Evolutionary conservation across 2,329 filamentous ascomycete species (phyloP).

Genomic region (Xylariaceae sp.): DNA sequence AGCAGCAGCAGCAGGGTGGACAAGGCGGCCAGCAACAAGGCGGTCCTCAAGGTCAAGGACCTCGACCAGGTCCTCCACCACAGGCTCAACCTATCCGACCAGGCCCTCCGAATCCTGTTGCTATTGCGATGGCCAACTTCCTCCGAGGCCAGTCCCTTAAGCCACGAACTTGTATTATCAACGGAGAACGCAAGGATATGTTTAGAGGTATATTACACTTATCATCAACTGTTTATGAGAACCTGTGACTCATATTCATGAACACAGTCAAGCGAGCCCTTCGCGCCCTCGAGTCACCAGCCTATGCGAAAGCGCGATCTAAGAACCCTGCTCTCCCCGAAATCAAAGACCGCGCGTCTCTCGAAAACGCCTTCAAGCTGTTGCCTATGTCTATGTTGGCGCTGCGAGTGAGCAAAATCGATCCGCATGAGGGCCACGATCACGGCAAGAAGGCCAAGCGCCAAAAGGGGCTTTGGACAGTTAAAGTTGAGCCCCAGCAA

Average conservation of each 20-base stretch:
- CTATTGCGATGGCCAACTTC: constrained; percentile 85
- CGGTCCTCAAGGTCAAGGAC: constrained; percentile 25
- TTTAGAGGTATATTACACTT: constrained; percentile 86
- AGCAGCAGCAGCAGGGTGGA: constrained; percentile 31
- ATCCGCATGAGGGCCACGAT: constrained; percentile 71
- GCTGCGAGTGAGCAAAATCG: constrained; percentile 79
- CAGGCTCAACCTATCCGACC: constrained; percentile 66
- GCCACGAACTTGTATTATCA: constrained; percentile 83
- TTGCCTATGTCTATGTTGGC: constrained; percentile 92
- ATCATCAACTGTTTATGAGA: constrained; percentile 7
- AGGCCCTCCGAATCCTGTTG: constrained; percentile 82
- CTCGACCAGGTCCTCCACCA: constrained; percentile 29
- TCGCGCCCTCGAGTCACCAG: constrained; percentile 80
- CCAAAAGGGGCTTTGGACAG: constrained; percentile 93
- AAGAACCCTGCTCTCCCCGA: constrained; percentile 88
- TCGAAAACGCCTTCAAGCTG: constrained; percentile 92
- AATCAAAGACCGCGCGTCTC: constrained; percentile 80
- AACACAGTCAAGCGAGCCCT: constrained; percentile 92
- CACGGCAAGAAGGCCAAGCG: constrained; percentile 77
- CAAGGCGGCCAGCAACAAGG: constrained; percentile 29
- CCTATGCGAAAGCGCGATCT: constrained; percentile 81
- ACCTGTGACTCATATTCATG: too few species aligned
- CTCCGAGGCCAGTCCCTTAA: constrained; percentile 81
- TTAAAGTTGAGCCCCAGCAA: constrained; percentile 93
- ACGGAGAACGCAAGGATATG: constrained; percentile 97